Base-by-base conservation (phyloP, 441 rosid genomes). In the Arabidopsis lyrata region DNA sequence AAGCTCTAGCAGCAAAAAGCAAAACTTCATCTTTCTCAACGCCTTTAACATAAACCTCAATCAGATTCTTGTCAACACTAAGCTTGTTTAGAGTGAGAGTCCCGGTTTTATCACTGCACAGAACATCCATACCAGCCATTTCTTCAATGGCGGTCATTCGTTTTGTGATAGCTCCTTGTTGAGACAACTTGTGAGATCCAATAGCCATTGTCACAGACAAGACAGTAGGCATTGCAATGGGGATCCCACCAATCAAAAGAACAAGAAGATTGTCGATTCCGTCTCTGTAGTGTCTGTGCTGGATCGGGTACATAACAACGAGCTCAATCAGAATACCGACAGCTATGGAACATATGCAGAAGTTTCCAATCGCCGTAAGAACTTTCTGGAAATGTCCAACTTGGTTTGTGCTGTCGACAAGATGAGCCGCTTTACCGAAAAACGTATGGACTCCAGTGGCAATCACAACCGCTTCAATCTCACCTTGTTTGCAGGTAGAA, bases 91-190 rank as follows among this genome's bases (percentile, higher is more conserved):
- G 87, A 2, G 98, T 94, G 54, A 94, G 62, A 4, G 98, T 94
- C 36, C 98, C 97, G 1, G 98, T 94, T 78, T 94, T 95, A 38
- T 93, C 98, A 32, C 99, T 95, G 83, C 99, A 95, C 12, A 95
- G 89, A 34, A 94, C 99, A 82, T 94, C 99, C 98, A 93, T 93
- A 41, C 98, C 98, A 5, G 98, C 98, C 98, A 93, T 82, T 72
- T 93, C 98, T 76, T 93, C 98, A 22, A 93, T 93, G 53, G 98
- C 97, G 15, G 98, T 93, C 98, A 93, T 93, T 15, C 98, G 81
- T 82, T 93, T 93, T 6, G 98, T 93, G 70, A 93, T 93, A 54
- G 98, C 98, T 36, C 98, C 98, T 79, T 93, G 96, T 76, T 86
- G 76, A 62, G 98, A 84, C 53, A 93, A 63, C 70, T 83, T 87